Percentiles rank a stretch among this genome's conserved stretches.
Evolutionary conservation across 1,284 basidiomycete genomes (phyloP).

Genomic region (Ceratobasidium sp.): DNA sequence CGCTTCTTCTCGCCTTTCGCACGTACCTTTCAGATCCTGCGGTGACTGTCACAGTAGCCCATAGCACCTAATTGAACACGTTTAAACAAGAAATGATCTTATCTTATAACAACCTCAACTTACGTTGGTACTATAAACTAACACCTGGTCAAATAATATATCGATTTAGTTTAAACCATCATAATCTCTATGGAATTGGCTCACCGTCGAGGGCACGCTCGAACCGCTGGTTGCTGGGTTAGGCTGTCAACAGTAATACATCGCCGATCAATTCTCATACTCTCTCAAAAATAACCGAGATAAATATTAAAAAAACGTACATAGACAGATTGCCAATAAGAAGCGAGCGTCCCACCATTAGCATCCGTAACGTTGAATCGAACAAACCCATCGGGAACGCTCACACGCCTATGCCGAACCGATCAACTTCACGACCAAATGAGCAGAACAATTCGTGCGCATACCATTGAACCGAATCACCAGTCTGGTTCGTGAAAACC

Average conservation of each 20-base stretch:
- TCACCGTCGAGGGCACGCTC: not conserved
- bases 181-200: too few relatives aligned
- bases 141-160: not conserved
- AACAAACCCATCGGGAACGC: constrained; percentile 2
- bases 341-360: not conserved
- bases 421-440: not conserved
- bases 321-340: constrained; percentile 12
- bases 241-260: not conserved
- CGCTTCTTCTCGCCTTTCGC: too few relatives aligned
- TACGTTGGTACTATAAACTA: too few relatives aligned
- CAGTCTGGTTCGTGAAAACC: not conserved
- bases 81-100: not conserved
- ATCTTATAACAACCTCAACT: not conserved
- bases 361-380: constrained; percentile 16
- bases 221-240: not conserved
- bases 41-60: not conserved
- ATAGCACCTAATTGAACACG: not conserved
- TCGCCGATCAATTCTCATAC: too few relatives aligned
- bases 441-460: not conserved
- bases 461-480: constrained; percentile 2
- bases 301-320: not conserved
- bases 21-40: not conserved
- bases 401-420: not conserved
- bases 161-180: too few relatives aligned
- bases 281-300: not conserved